A percentile compares a stretch with the other conserved stretches of the same genome.
Conservation (phyloP, 2,329 filamentous ascomycete genomes). For the Albophoma yamanashiensis region DNA sequence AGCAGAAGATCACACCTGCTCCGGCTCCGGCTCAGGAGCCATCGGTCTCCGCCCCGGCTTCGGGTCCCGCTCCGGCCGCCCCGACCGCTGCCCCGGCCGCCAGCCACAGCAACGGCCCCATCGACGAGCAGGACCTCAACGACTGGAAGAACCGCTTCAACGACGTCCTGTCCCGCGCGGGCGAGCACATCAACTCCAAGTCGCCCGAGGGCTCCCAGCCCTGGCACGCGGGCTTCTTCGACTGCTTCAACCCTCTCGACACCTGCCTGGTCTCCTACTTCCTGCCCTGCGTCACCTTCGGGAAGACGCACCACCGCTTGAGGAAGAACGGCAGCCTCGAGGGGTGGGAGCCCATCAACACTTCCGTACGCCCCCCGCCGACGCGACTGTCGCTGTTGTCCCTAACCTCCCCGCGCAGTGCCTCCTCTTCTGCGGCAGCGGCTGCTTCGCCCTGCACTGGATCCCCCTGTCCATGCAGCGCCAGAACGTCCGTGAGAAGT, state of each 20-base stretch:
- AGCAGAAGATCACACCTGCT: neutral
- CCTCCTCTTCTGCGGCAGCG: slow-evolving; percentile 29
- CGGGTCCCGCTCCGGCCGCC: slow-evolving; percentile 19
- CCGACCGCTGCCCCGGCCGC: slow-evolving; percentile 2
- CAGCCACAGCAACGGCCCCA: slow-evolving; percentile 17
- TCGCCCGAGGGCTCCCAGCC: slow-evolving; percentile 24
- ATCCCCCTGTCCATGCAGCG: slow-evolving; percentile 34
- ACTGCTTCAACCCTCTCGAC: slow-evolving; percentile 32
- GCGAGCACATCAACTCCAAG: slow-evolving; percentile 30
- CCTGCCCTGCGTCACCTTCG: slow-evolving; percentile 36
- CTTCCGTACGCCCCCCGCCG: slow-evolving; percentile 23
- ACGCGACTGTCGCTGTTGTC: neutral
- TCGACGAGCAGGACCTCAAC: slow-evolving; percentile 31
- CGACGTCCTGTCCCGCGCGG: slow-evolving; percentile 28
- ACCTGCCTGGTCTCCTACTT: slow-evolving; percentile 34
- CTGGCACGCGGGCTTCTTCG: slow-evolving; percentile 30
- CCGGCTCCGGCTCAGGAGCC: neutral
- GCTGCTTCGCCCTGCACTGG: slow-evolving; percentile 29
- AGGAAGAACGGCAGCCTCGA: slow-evolving; percentile 26
- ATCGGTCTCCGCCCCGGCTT: slow-evolving; percentile 18
- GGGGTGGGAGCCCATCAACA: slow-evolving; percentile 36
- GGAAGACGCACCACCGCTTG: slow-evolving; percentile 35
- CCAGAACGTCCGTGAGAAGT: slow-evolving; percentile 31
- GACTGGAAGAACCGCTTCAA: slow-evolving; percentile 34
- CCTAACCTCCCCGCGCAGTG: slow-evolving; percentile 17